phyloP scores from a whole-genome alignment of 169 alveolate genomes.

The Blepharisma undulans region DNA sequence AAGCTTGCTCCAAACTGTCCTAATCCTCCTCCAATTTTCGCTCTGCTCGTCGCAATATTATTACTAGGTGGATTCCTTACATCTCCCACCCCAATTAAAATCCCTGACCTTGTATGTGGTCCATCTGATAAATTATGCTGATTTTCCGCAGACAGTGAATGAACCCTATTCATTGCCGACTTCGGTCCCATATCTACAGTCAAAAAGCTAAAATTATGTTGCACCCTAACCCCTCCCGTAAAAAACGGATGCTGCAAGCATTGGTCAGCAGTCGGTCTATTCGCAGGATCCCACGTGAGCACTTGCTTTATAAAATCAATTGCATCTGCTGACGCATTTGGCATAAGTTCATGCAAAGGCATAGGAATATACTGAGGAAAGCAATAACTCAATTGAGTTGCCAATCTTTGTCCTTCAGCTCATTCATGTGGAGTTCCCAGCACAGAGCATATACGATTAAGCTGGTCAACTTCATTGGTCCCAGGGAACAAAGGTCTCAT shows the following conservation, averaged over 20 bases:
- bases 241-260: conserved; percentile 83
- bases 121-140: not conserved
- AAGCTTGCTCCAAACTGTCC: not conserved
- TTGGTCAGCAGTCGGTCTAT: conserved; percentile 82
- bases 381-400: conserved; percentile 67
- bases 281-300: conserved; percentile 84
- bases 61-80: not conserved
- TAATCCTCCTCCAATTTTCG: not conserved
- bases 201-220: not conserved
- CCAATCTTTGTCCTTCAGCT: conserved; percentile 86
- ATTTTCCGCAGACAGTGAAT: not conserved
- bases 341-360: conserved; percentile 66
- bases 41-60: not conserved
- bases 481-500: conserved; percentile 89
- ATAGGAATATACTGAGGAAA: conserved; percentile 78
- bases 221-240: not conserved
- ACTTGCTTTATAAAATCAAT: conserved; percentile 75
- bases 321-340: conserved; percentile 83
- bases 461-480: conserved; percentile 75
- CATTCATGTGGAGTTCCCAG: conserved; percentile 84
- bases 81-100: not conserved
- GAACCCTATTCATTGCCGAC: not conserved
- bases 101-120: not conserved
- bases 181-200: not conserved
- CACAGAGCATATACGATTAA: conserved; percentile 79